Percentiles rank a stretch among this genome's conserved stretches.
phyloP scores from a whole-genome alignment of 108 stramenopile genomes.

The Cyclostephanos invisitatus region DNA sequence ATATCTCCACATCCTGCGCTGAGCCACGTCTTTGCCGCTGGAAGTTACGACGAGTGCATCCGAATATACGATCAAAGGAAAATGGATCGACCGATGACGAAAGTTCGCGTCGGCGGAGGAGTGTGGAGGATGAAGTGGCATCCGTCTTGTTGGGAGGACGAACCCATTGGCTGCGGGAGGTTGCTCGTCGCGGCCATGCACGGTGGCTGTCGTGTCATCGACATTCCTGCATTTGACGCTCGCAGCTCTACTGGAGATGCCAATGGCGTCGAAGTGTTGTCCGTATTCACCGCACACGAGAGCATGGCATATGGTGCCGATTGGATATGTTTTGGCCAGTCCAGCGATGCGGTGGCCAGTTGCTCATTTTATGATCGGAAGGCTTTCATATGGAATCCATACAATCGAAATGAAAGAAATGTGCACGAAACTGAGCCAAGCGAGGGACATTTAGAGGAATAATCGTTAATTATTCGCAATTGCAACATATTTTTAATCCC shows the following conservation, averaged over 20 bases:
- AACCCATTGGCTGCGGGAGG: constrained; percentile 9
- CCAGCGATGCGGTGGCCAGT: constrained; percentile 65
- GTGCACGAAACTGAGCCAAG: not conserved
- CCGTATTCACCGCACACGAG: constrained; percentile 68
- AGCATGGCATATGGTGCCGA: constrained; percentile 91
- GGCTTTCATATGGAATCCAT: constrained; percentile 61
- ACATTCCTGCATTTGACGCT: constrained; percentile 31
- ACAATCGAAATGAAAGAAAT: constrained; percentile 1
- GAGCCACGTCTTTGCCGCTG: constrained; percentile 62
- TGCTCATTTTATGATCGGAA: constrained; percentile 85
- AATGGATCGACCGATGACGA: constrained; percentile 28
- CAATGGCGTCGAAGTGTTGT: constrained; percentile 26
- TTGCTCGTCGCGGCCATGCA: constrained; percentile 87
- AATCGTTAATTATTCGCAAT: no score
- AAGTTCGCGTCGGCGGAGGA: constrained; percentile 66
- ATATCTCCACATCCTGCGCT: constrained; percentile 63
- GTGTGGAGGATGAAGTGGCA: constrained; percentile 91
- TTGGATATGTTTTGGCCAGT: constrained; percentile 58
- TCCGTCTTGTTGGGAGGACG: constrained; percentile 41
- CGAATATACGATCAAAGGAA: constrained; percentile 70
- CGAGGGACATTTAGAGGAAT: not conserved
- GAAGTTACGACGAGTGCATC: constrained; percentile 83
- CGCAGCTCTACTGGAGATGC: not conserved
- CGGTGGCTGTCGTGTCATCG: constrained; percentile 75
- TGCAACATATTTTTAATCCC: no score